These are phyloP conservation scores for Apiospora kogelbergensis DNA, from an alignment of 2,329 filamentous ascomycete genomes.

Conservation along the genomic window DNA sequence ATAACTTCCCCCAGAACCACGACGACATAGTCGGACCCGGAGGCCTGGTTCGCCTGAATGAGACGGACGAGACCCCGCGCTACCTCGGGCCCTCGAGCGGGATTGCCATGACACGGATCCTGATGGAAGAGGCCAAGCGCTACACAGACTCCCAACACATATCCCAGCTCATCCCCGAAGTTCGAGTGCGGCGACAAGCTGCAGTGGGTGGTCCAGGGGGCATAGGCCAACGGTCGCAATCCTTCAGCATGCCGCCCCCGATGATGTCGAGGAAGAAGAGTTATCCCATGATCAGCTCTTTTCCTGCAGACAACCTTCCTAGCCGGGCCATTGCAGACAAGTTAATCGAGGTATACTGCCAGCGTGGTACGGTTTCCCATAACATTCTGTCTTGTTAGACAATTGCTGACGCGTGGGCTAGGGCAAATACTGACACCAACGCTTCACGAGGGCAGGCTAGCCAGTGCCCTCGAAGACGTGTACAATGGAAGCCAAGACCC, in stretches of 20 bases:
- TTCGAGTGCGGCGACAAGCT: conserved; percentile 56
- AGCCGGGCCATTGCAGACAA: conserved; percentile 72
- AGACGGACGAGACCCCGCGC: conserved; percentile 81
- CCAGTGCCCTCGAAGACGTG: conserved; percentile 75
- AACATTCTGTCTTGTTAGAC: conserved; percentile 23
- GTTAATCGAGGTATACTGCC: conserved; percentile 80
- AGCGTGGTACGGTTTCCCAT: conserved; percentile 61
- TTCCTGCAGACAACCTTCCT: conserved; percentile 75
- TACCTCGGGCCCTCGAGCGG: conserved; percentile 94
- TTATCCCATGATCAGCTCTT: conserved; percentile 86
- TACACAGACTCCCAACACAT: conserved; percentile 90
- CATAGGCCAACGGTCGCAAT: conserved; percentile 61
- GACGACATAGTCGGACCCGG: conserved; percentile 87
- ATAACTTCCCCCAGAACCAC: conserved; percentile 67
- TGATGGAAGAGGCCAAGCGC: conserved; percentile 95
- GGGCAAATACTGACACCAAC: conserved; percentile 87
- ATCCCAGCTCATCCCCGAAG: conserved; percentile 83
- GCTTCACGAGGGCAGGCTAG: conserved; percentile 80
- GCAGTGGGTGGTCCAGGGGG: conserved; percentile 23
- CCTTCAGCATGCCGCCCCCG: conserved; percentile 48
- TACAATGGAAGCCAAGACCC: conserved; percentile 74
- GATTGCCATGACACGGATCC: conserved; percentile 88
- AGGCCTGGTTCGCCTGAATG: conserved; percentile 80
- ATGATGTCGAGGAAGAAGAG: conserved; percentile 71
- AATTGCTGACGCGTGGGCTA: conserved; percentile 34